These are phyloP conservation scores for Naegleria fowleri DNA, from an alignment of 208 protist species.

Conservation along the genomic window DNA sequence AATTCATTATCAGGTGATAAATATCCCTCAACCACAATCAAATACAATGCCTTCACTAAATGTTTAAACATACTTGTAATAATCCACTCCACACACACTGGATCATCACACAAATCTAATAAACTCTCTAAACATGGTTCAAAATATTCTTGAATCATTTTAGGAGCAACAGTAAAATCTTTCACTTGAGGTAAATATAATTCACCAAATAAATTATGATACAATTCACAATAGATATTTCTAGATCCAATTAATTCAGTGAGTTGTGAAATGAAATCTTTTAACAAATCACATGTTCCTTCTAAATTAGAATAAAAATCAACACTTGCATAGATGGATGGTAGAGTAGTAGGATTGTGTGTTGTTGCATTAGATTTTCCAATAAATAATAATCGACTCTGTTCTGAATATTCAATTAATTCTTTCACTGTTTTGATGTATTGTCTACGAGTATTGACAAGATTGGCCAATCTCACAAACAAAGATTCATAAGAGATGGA, in stretches of 20 bases:
- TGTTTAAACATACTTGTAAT: slow-evolving; percentile 17
- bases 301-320: neutral
- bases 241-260: neutral
- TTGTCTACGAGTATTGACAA: neutral
- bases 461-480: slow-evolving; percentile 2
- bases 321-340: neutral
- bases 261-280: neutral
- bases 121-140: neutral
- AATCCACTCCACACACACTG: neutral
- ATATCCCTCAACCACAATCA: neutral
- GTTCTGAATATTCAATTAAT: neutral
- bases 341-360: neutral
- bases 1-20: neutral
- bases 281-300: neutral
- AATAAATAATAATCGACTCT: neutral
- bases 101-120: neutral
- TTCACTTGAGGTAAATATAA: slow-evolving; percentile 7
- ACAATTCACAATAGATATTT: slow-evolving; percentile 24
- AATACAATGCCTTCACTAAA: neutral
- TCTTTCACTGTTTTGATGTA: neutral
- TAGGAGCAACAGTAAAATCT: neutral
- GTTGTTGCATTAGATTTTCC: neutral
- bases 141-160: neutral
- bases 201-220: neutral
- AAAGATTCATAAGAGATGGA: neutral